phyloP scores from a whole-genome alignment of 352 stramenopile genomes.

The Globisporangium iwayamae region DNA sequence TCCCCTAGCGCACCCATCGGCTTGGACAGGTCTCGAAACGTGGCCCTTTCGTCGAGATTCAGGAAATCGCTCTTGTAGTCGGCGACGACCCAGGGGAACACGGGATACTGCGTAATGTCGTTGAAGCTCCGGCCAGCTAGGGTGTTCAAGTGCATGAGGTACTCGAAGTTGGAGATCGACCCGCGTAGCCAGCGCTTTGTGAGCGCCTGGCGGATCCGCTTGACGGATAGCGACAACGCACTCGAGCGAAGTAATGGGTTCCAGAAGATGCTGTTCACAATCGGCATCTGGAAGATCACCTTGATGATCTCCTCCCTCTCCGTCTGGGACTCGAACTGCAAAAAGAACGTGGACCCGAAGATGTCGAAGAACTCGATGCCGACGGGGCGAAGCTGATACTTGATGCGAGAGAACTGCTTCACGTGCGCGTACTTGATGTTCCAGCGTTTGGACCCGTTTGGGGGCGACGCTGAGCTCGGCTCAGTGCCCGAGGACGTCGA shows the following conservation, averaged over 20 bases:
- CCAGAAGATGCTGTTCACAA: constrained; percentile 83
- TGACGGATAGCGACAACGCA: constrained; percentile 56
- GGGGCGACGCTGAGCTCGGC: neutral
- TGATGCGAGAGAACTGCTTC: constrained; percentile 76
- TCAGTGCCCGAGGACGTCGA: neutral
- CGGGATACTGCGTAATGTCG: constrained; percentile 98
- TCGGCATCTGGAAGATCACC: constrained; percentile 71
- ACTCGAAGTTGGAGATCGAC: constrained; percentile 91
- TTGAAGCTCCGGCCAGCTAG: constrained; percentile 95
- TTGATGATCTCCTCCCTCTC: constrained; percentile 71
- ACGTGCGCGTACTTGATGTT: constrained; percentile 60
- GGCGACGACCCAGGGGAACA: constrained; percentile 94
- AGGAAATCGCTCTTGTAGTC: constrained; percentile 88
- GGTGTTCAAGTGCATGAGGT: constrained; percentile 95
- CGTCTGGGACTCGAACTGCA: constrained; percentile 51
- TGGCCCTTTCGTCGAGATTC: constrained; percentile 72
- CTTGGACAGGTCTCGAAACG: constrained; percentile 92
- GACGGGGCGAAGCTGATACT: constrained; percentile 73
- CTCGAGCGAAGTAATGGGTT: constrained; percentile 60
- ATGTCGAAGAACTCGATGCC: constrained; percentile 77
- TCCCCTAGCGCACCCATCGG: constrained; percentile 92
- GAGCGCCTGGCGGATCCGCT: constrained; percentile 60
- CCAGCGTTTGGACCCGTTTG: constrained; percentile 35
- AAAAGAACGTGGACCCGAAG: constrained; percentile 64
- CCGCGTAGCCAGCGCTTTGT: constrained; percentile 75